A percentile compares a stretch with the other conserved stretches of the same genome.
Evolutionary conservation across 345 rosid genomes (phyloP).

Genomic region (Psidium friedrichsthalianum): DNA sequence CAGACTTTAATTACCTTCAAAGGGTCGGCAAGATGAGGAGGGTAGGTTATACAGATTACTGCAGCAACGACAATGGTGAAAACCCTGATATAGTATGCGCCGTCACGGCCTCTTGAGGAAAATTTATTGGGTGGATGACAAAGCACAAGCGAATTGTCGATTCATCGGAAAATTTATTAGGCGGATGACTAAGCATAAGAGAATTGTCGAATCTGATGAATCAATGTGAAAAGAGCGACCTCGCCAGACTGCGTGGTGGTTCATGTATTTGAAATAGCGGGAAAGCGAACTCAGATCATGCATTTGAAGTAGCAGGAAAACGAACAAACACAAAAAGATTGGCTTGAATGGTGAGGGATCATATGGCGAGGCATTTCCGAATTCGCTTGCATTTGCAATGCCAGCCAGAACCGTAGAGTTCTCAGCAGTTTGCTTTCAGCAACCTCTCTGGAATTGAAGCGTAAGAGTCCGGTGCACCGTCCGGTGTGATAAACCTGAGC

Average conservation of each 20-base stretch:
- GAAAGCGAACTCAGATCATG: not conserved
- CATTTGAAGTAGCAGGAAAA: not conserved
- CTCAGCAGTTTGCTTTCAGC: not conserved
- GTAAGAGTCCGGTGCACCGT: not conserved
- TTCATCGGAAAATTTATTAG: too few relatives aligned
- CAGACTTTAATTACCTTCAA: not conserved
- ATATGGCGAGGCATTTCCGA: not conserved
- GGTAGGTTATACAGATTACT: not conserved
- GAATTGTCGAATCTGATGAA: not conserved
- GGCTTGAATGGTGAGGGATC: not conserved
- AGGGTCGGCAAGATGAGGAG: not conserved
- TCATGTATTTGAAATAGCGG: not conserved
- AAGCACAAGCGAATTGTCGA: not conserved
- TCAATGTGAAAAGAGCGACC: not conserved
- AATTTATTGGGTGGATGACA: too few relatives aligned
- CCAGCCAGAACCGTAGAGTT: not conserved
- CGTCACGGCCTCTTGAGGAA: too few relatives aligned
- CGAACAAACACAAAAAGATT: not conserved
- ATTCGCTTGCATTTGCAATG: not conserved
- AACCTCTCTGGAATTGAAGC: not conserved
- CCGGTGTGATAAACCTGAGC: not conserved
- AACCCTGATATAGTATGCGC: not conserved
- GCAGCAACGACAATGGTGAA: not conserved
- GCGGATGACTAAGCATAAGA: too few relatives aligned
- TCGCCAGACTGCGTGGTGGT: not conserved